Percentiles rank a stretch among this genome's conserved stretches.
Conservation (phyloP, 352 stramenopile species). For the Globisporangium radiosum region DNA sequence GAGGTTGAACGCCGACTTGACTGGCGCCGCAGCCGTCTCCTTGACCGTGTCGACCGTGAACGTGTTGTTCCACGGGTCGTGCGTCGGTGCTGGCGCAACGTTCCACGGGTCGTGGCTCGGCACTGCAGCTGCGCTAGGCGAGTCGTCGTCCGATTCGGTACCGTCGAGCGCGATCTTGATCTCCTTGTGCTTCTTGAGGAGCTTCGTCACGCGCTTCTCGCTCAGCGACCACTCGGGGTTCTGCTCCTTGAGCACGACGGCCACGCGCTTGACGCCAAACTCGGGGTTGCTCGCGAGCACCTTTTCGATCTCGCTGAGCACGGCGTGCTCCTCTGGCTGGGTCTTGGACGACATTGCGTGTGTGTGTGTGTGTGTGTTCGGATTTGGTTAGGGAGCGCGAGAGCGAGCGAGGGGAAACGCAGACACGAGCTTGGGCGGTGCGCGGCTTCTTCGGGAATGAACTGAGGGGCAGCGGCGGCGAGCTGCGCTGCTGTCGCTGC, state of each 20-base stretch:
- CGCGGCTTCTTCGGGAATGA: conserved; percentile 8
- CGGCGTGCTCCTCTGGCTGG: conserved; percentile 55
- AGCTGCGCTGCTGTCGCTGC: not conserved
- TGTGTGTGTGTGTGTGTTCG: not conserved
- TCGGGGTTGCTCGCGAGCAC: conserved; percentile 55
- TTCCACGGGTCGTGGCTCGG: conserved; percentile 49
- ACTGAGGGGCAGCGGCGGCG: not conserved
- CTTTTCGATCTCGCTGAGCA: conserved; percentile 46
- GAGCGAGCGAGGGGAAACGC: too few relatives aligned
- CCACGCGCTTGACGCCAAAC: conserved; percentile 67
- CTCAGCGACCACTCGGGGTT: conserved; percentile 65
- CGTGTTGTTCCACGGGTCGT: conserved; percentile 51
- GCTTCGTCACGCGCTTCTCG: conserved; percentile 73
- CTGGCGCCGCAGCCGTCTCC: conserved; percentile 14
- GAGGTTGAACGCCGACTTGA: conserved; percentile 28
- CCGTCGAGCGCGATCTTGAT: conserved; percentile 29
- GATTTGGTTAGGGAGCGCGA: not conserved
- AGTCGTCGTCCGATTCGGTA: conserved; percentile 10
- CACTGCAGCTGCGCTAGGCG: not conserved
- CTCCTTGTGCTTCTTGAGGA: conserved; percentile 66
- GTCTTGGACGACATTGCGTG: conserved; percentile 44
- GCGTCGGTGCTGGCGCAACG: conserved; percentile 19
- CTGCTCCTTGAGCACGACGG: conserved; percentile 45
- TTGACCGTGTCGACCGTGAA: conserved; percentile 18
- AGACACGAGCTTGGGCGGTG: not conserved